phyloP scores from a whole-genome alignment of 2,329 filamentous ascomycete genomes.

The Neoarthrinium moseri region DNA sequence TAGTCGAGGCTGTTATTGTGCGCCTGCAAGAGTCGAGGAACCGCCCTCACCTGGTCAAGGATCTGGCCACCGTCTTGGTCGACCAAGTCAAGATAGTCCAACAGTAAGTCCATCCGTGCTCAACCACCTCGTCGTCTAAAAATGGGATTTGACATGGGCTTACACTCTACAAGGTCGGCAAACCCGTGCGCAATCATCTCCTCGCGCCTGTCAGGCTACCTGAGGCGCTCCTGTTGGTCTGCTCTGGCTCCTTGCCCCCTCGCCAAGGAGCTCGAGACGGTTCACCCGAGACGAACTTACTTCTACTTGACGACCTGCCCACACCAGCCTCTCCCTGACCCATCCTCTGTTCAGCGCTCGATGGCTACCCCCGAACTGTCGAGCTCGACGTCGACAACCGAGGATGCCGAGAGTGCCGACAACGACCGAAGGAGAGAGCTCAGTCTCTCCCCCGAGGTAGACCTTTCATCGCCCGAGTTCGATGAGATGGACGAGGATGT shows the following conservation, averaged over 20 bases:
- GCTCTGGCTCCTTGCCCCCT: constrained; percentile 79
- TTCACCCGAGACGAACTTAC: constrained; percentile 92
- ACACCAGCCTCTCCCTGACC: constrained; percentile 76
- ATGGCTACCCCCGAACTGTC: constrained; percentile 86
- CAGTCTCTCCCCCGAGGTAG: constrained; percentile 90
- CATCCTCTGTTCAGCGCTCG: constrained; percentile 49
- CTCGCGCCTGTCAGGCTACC: constrained; percentile 82
- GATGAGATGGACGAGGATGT: constrained; percentile 68
- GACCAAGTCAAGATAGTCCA: constrained; percentile 79
- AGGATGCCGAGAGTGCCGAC: constrained; percentile 76
- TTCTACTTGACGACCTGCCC: constrained; percentile 92
- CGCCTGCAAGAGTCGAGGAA: constrained; percentile 90
- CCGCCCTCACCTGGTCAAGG: constrained; percentile 90
- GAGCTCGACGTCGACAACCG: constrained; percentile 63
- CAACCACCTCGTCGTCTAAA: not conserved
- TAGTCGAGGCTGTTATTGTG: constrained; percentile 85
- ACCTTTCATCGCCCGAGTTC: constrained; percentile 83
- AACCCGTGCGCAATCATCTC: constrained; percentile 96
- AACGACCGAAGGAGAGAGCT: constrained; percentile 65
- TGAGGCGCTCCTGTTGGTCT: constrained; percentile 83
- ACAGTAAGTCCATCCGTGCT: constrained; percentile 67
- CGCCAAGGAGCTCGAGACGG: constrained; percentile 87
- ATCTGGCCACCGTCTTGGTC: constrained; percentile 78
- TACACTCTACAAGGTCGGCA: constrained; percentile 66
- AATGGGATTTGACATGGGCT: constrained; percentile 8